phyloP scores from a whole-genome alignment of 805 yeast species.

The Saccharomyces jurei region DNA sequence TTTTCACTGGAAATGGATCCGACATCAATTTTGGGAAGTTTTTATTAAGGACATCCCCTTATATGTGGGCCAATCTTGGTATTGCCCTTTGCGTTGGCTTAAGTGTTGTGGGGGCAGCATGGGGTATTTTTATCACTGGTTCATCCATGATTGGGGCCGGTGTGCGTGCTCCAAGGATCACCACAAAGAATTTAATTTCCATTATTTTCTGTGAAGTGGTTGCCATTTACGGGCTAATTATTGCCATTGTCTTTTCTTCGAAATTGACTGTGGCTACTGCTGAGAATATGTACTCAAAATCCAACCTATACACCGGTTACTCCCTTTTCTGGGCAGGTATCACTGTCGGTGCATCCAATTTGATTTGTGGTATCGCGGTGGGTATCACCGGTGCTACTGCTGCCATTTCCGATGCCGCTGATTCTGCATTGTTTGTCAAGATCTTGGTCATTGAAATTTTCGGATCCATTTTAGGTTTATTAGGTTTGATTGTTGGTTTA shows the following conservation, averaged over 20 bases:
- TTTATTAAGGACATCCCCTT: constrained; percentile 79
- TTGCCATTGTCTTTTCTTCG: constrained; percentile 94
- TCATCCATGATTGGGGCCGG: constrained; percentile 95
- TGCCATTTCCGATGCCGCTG: constrained; percentile 96
- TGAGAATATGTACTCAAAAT: constrained; percentile 60
- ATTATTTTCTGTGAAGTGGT: constrained; percentile 99
- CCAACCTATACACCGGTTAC: constrained; percentile 88
- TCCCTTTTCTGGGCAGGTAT: constrained; percentile 97
- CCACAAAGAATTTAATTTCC: constrained; percentile 91
- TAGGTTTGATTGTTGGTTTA: constrained; percentile 93
- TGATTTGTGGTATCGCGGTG: constrained; percentile 94
- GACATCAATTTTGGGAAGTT: constrained; percentile 86
- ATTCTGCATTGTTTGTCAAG: constrained; percentile 87
- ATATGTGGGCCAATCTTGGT: constrained; percentile 93
- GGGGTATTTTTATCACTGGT: constrained; percentile 98
- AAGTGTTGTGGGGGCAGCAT: constrained; percentile 94
- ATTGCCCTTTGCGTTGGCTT: constrained; percentile 87
- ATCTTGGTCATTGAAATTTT: constrained; percentile 95
- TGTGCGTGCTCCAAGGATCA: constrained; percentile 93
- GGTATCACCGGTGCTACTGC: constrained; percentile 99
- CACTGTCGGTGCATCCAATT: constrained; percentile 87
- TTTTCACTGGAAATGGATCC: constrained; percentile 90
- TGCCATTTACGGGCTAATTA: constrained; percentile 94
- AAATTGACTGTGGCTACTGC: constrained; percentile 65
- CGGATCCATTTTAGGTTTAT: constrained; percentile 90